Percentiles rank a stretch among this genome's conserved stretches.
These are phyloP conservation scores for Tricholoma hemisulphureum DNA, from an alignment of 768 basidiomycete species.

Conservation along the genomic window DNA sequence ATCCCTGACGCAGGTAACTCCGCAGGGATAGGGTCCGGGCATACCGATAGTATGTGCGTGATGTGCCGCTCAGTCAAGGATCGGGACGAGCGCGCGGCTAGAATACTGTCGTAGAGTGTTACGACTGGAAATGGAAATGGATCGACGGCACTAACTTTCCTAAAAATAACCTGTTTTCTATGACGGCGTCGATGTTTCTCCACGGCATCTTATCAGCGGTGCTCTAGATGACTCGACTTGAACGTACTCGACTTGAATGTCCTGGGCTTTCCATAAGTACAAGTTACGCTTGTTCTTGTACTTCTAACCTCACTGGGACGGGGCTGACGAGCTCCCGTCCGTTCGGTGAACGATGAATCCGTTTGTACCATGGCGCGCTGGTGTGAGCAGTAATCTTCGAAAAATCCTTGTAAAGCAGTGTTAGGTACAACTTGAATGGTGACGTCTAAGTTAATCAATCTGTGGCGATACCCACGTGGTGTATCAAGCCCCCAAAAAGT, in stretches of 20 bases:
- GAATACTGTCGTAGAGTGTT: slow-evolving; percentile 45
- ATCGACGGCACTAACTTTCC: slow-evolving; percentile 60
- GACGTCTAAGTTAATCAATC: slow-evolving; percentile 17
- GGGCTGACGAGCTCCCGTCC: slow-evolving; percentile 25
- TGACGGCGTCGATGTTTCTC: slow-evolving; percentile 68
- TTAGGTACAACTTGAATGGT: slow-evolving; percentile 26
- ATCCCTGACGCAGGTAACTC: slow-evolving; percentile 70
- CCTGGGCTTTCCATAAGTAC: slow-evolving; percentile 12
- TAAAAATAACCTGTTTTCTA: slow-evolving; percentile 63
- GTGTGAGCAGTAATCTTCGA: slow-evolving; percentile 17
- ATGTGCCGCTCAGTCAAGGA: slow-evolving; percentile 72
- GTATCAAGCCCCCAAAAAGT: slow-evolving; percentile 7
- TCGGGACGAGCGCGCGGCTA: slow-evolving; percentile 69
- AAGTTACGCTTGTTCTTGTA: slow-evolving; percentile 22
- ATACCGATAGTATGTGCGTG: slow-evolving; percentile 79
- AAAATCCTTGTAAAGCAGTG: slow-evolving; percentile 30
- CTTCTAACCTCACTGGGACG: slow-evolving; percentile 19
- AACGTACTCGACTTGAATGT: no score
- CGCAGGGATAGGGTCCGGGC: slow-evolving; percentile 67
- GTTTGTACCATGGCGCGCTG: slow-evolving; percentile 21
- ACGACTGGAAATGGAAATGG: slow-evolving; percentile 17
- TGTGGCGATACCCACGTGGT: slow-evolving; percentile 29
- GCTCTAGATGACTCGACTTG: slow-evolving; percentile 14
- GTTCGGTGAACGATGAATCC: slow-evolving; percentile 9
- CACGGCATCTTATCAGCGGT: slow-evolving; percentile 44